Base-by-base conservation (phyloP, 345 rosid genomes). In the Turritis glabra region DNA sequence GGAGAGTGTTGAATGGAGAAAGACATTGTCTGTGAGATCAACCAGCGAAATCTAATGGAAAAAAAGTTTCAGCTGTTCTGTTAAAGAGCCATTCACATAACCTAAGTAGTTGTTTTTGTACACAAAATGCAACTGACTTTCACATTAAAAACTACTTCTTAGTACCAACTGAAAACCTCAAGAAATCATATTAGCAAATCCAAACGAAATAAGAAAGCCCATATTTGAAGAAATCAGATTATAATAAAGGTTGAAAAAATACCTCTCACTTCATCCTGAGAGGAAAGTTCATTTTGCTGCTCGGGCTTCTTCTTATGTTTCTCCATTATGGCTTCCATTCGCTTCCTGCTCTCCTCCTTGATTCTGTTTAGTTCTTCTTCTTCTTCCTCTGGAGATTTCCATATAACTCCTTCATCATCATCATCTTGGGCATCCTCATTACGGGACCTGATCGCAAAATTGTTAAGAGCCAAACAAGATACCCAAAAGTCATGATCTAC, bases 331-430 rank as follows among this genome's bases (percentile, higher is more conserved):
- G 95, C 98, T 63, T 89, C 86, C 81, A 82, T 88, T 72, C 85
- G 80, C 82, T 84, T 89, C 84, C 96, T 88, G 77, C 99, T 96
- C 82, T 92, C 95, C 81, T 89, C 96, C 87, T 83, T 95, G 35
- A 96, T 84, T 81, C 82, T 89, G 58, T 87, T 82, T n/a, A 96
- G 70, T 18, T 96, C 93, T 18, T 92, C 98, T 73, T 89, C 97
- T 78, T 90, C 97, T 65, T 83, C 86, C 67, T 88, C 96, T 55
- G 84, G 92, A 74, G 80, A 80, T 81, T 84, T 77, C 69, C 94
- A 80, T 3, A 80, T 13, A 77, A 89, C 55, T 54, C 82, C 78
- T 73, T 86, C 89, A 23, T 92, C 95, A 77, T 83, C 83, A 78
- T 90, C 94, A 73, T 82, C 84, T 73, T 81, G 81, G 58, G 77